phyloP scores from a whole-genome alignment of 2,329 filamentous ascomycete genomes.

The Dryadomyces quercivorus region DNA sequence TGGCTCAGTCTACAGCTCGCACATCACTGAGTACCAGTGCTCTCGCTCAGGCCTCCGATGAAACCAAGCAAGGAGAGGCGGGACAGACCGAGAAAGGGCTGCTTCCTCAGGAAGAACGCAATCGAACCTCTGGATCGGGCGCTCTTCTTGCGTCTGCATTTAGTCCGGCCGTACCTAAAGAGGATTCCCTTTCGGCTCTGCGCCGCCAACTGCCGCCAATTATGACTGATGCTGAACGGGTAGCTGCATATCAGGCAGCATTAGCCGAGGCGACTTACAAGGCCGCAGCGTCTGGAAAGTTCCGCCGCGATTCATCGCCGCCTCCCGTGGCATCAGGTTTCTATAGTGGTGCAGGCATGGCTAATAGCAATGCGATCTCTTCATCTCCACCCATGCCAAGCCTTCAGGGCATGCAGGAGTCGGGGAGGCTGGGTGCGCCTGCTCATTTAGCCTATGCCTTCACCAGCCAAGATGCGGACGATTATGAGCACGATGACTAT shows the following conservation, averaged over 20 bases:
- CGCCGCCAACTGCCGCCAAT: slow-evolving; percentile 8
- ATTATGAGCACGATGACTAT: slow-evolving; percentile 35
- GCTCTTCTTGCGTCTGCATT: background rate
- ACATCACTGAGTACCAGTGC: slow-evolving; percentile 33
- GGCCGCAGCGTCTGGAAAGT: slow-evolving; percentile 65
- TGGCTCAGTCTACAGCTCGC: slow-evolving; percentile 36
- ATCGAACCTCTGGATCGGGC: background rate
- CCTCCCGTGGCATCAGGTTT: slow-evolving; percentile 15
- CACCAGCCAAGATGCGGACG: slow-evolving; percentile 13
- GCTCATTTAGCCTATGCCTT: slow-evolving; percentile 9
- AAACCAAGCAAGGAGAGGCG: background rate
- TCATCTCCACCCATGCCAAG: background rate
- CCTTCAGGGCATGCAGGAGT: background rate
- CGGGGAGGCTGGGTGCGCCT: background rate
- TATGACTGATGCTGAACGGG: slow-evolving; percentile 11
- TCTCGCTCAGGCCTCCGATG: slow-evolving; percentile 13
- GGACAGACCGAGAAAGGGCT: background rate
- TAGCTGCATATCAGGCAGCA: slow-evolving; percentile 63
- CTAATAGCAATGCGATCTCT: background rate
- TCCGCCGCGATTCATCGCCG: slow-evolving; percentile 46
- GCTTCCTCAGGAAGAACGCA: background rate
- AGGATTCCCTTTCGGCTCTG: slow-evolving; percentile 4
- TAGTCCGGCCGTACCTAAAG: background rate
- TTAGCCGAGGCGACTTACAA: slow-evolving; percentile 70
- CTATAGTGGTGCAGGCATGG: background rate